Evolutionary conservation across 129 eudicot species (phyloP).

Genomic region (Lactuca saligna): DNA sequence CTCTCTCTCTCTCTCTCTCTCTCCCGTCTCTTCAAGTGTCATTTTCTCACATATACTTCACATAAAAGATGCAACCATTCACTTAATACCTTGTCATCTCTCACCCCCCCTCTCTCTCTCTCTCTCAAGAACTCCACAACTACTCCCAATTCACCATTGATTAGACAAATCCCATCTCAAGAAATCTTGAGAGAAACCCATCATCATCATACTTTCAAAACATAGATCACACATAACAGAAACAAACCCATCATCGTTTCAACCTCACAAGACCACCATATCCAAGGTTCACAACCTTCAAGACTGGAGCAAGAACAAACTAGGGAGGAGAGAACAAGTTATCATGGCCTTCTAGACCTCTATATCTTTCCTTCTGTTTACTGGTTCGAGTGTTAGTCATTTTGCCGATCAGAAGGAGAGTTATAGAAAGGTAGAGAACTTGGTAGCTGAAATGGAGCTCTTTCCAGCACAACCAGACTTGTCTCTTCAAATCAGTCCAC

Average conservation of each 20-base stretch:
- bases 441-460: constrained; percentile 64
- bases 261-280: constrained; percentile 26
- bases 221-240: constrained; percentile 27
- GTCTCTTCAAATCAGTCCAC: constrained; percentile 91
- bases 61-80: constrained; percentile 81
- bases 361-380: not conserved
- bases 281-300: constrained; percentile 8
- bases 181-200: constrained; percentile 26
- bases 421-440: constrained; percentile 10
- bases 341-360: not conserved
- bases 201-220: constrained; percentile 21
- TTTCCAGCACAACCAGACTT: constrained; percentile 98
- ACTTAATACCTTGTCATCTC: constrained; percentile 64
- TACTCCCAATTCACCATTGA: constrained; percentile 43
- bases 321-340: not conserved
- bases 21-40: constrained; percentile 61
- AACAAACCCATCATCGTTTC: constrained; percentile 17
- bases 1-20: constrained; percentile 3
- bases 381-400: constrained; percentile 13
- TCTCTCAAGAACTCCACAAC: constrained; percentile 50
- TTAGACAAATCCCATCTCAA: constrained; percentile 38
- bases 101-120: constrained; percentile 34
- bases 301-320: constrained; percentile 27
- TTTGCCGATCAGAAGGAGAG: constrained; percentile 16
- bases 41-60: constrained; percentile 97